Conservation (phyloP, 1,284 basidiomycete species). For the Irpex sp. region DNA sequence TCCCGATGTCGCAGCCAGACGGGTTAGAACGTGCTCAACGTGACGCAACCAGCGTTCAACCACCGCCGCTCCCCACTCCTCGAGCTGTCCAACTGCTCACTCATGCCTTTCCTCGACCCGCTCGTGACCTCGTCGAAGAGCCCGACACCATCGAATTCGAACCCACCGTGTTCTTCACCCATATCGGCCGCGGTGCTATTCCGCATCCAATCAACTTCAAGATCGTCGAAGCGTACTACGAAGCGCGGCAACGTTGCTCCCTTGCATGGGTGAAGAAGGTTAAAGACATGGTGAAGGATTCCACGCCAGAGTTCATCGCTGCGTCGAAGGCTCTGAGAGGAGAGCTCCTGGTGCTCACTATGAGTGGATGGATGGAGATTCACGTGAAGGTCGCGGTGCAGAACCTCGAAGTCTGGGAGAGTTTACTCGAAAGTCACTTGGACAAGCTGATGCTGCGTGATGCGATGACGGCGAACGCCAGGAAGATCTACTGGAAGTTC, state of each 20-base stretch:
- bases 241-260: neutral
- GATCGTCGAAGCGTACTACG: neutral
- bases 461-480: neutral
- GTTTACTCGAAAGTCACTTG: neutral
- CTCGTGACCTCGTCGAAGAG: too few species aligned
- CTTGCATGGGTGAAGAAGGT: neutral
- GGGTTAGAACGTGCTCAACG: too few species aligned
- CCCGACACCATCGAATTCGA: too few species aligned
- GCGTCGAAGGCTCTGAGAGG: neutral
- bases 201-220: too few species aligned
- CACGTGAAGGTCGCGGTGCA: neutral
- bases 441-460: neutral
- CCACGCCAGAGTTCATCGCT: neutral
- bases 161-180: too few species aligned
- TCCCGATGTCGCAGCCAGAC: too few species aligned
- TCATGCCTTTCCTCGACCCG: too few species aligned
- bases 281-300: too few species aligned
- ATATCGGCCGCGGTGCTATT: too few species aligned
- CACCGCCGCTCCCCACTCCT: too few species aligned
- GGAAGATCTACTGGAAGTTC: neutral
- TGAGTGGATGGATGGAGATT: neutral
- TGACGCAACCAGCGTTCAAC: too few species aligned
- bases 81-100: too few species aligned
- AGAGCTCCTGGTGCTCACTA: neutral
- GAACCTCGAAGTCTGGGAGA: neutral